A percentile compares a stretch with the other conserved stretches of the same genome.
Evolutionary conservation across 805 yeast genomes (phyloP).

Genomic region (Ogataea henricii): DNA sequence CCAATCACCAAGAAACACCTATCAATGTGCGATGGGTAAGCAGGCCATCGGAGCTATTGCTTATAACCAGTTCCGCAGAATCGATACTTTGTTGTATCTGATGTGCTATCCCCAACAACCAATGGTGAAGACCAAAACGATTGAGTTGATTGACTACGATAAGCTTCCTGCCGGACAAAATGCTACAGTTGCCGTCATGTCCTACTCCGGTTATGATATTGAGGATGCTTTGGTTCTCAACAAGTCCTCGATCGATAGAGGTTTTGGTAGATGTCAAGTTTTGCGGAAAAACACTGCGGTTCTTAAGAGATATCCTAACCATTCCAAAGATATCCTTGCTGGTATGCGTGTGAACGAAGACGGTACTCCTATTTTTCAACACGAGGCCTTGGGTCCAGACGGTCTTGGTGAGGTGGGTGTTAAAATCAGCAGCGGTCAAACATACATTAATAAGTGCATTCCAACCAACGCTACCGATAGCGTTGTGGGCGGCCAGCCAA

Average conservation of each 20-base stretch:
- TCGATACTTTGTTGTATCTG: constrained; percentile 87
- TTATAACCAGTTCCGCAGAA: constrained; percentile 92
- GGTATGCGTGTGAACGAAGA: constrained; percentile 89
- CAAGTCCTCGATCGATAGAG: constrained; percentile 91
- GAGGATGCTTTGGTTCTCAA: constrained; percentile 97
- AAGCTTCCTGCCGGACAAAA: constrained; percentile 98
- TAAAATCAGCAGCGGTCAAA: constrained; percentile 88
- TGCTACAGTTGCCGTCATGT: constrained; percentile 98
- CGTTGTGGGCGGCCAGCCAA: constrained; percentile 45
- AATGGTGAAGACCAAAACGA: constrained; percentile 96
- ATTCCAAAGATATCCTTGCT: constrained; percentile 85
- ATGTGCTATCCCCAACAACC: constrained; percentile 99
- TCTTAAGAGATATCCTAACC: constrained; percentile 89
- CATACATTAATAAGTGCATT: constrained; percentile 88
- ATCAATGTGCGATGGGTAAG: constrained; percentile 96
- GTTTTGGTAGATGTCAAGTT: constrained; percentile 97
- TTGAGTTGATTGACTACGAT: constrained; percentile 92
- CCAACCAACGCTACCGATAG: constrained; percentile 83
- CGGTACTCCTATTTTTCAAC: constrained; percentile 83
- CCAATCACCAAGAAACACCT: constrained; percentile 90
- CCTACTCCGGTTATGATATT: constrained; percentile 98
- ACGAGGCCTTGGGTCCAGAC: constrained; percentile 85
- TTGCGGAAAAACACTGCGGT: constrained; percentile 88
- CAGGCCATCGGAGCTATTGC: constrained; percentile 99
- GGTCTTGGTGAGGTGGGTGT: constrained; percentile 97